Base-by-base conservation (phyloP, 768 basidiomycete species). In the Kwoniella heveanensis region DNA sequence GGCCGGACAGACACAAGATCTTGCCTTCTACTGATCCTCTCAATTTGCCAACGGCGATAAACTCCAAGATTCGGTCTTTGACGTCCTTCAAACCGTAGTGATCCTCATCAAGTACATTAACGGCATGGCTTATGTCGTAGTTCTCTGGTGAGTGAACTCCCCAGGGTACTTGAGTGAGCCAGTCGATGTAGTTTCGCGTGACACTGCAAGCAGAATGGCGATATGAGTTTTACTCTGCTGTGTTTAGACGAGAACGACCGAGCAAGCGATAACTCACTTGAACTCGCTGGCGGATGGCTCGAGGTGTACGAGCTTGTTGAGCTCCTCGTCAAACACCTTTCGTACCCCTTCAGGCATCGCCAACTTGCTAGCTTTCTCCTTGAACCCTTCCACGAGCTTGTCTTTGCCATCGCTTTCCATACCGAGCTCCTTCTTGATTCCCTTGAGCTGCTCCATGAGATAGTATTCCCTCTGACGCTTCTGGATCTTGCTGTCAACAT, bases 351-450 rank as follows among this genome's bases (percentile, higher is more conserved):
- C 90, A 0, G 93, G 92, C 92, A 97, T 95, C 71, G 89, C 90
- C 68, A 94, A 80, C 58, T 82, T 80, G 21, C 85, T 86, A 0
- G 92, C 93, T 37, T 92, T 84, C 77, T 93, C 90, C 80, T 86
- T 89, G 81, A 95, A 91, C 83, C 92, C 90, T 77, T 93, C 90
- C 39, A 95, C 89, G 37, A 96, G 81, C 80, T 91, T 91, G 80
- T 95, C 93, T 83, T 95, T 95, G 2, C 92, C 92, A 64, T 95
- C 92, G 7, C 86, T 88, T 79, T 95, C 92, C 88, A 95, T 92
- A 0, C 93, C 93, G 8, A 95, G 84, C 79, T 95, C 93, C 82
- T 91, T 93, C 84, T 95, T 95, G 80, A 95, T 94, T 2, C 90
- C 91, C 80, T 92, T 92, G 48, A 97, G 85, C 80, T 97, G 93